Conservation (phyloP, 2,329 filamentous ascomycete genomes). For the Claviceps lovelessii region DNA sequence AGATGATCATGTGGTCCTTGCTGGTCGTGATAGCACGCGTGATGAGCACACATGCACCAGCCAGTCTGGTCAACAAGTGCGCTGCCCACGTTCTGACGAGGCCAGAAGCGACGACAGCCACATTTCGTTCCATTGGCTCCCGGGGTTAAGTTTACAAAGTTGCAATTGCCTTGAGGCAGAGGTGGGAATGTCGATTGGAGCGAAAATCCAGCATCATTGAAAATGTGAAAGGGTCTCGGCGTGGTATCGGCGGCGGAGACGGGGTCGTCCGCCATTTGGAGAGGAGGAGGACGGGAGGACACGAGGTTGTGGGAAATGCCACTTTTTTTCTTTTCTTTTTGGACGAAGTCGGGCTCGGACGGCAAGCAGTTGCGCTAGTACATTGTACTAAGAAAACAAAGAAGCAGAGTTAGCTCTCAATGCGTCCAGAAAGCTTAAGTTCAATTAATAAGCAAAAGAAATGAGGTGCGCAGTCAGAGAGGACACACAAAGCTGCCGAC, state of each 20-base stretch:
- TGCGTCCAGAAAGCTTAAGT: no score
- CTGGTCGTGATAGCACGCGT: slow-evolving; percentile 48
- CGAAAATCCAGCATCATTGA: slow-evolving; percentile 30
- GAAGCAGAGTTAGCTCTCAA: not conserved
- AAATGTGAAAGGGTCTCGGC: slow-evolving; percentile 40
- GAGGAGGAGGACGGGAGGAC: not conserved
- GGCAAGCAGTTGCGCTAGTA: not conserved
- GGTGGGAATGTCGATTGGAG: slow-evolving; percentile 13
- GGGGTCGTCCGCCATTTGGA: slow-evolving; percentile 36
- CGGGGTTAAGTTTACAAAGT: slow-evolving; percentile 40
- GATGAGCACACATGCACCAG: slow-evolving; percentile 50
- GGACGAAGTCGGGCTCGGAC: not conserved
- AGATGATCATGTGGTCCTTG: slow-evolving; percentile 19
- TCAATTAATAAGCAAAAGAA: not conserved
- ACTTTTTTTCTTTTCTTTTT: not conserved
- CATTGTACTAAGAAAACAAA: not conserved
- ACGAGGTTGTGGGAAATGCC: not conserved
- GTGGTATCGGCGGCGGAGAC: slow-evolving; percentile 30
- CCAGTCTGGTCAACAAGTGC: slow-evolving; percentile 27
- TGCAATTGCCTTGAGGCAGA: slow-evolving; percentile 41
- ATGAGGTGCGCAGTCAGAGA: not conserved
- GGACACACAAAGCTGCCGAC: not conserved
- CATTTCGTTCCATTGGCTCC: slow-evolving; percentile 39
- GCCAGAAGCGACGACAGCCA: slow-evolving; percentile 49
- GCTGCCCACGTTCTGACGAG: slow-evolving; percentile 23